A percentile compares a stretch with the other conserved stretches of the same genome.
phyloP scores from a whole-genome alignment of 75 land plant genomes.

The Picea glauca region DNA sequence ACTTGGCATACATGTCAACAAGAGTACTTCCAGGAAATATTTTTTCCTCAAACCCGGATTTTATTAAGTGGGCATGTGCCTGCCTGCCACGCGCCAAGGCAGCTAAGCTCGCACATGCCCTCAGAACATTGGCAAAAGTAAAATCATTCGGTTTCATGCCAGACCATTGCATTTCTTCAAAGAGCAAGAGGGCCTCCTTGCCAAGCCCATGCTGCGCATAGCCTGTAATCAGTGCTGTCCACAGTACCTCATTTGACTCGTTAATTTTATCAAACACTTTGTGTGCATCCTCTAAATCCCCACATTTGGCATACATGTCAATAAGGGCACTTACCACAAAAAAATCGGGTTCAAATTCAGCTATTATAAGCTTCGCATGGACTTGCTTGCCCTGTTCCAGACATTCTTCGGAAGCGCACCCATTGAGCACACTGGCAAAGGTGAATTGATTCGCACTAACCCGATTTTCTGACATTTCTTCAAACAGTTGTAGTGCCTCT shows the following conservation, averaged over 20 bases:
- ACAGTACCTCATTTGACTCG: constrained; percentile 32
- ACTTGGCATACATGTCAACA: constrained; percentile 73
- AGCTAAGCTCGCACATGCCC: constrained; percentile 55
- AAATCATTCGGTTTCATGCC: constrained; percentile 41
- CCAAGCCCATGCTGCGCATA: constrained; percentile 47
- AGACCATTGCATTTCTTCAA: constrained; percentile 25
- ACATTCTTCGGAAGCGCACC: constrained; percentile 29
- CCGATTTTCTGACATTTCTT: constrained; percentile 28
- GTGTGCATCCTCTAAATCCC: constrained; percentile 32
- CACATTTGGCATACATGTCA: constrained; percentile 63
- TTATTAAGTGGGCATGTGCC: constrained; percentile 41
- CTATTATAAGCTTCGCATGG: constrained; percentile 30
- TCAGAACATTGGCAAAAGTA: constrained; percentile 39
- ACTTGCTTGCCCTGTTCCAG: constrained; percentile 23
- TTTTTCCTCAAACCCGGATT: constrained; percentile 39
- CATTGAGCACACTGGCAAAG: constrained; percentile 34
- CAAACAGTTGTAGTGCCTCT: constrained; percentile 38
- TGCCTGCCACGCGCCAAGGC: constrained; percentile 62
- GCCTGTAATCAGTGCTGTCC: constrained; percentile 56
- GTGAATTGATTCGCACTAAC: constrained; percentile 38
- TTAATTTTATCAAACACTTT: constrained; percentile 33
- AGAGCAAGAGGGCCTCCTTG: constrained; percentile 54
- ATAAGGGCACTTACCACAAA: constrained; percentile 48
- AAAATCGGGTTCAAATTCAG: constrained; percentile 22
- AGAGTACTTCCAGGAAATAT: constrained; percentile 58